phyloP scores from a whole-genome alignment of 352 stramenopile species.

The Phytophthora niederhauseri region DNA sequence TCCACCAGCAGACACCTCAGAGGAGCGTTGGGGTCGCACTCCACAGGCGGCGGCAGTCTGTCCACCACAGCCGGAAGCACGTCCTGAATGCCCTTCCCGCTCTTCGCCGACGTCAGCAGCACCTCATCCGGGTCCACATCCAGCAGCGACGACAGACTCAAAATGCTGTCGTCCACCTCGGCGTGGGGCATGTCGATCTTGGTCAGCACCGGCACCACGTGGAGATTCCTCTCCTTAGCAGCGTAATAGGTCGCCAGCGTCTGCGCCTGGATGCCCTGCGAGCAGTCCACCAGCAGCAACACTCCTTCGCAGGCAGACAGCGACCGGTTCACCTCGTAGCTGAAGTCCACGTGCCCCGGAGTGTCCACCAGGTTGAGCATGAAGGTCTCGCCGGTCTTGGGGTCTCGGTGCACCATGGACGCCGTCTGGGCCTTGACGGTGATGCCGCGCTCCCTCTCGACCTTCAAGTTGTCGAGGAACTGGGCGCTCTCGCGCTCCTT shows the following conservation, averaged over 20 bases:
- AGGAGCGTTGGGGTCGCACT: conserved; percentile 57
- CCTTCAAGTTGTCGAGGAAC: conserved; percentile 93
- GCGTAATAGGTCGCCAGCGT: conserved; percentile 97
- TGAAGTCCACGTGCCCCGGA: conserved; percentile 98
- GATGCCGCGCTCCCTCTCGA: conserved; percentile 97
- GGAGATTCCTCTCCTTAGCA: conserved; percentile 96
- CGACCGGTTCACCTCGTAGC: conserved; percentile 97
- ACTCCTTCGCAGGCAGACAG: conserved; percentile 97
- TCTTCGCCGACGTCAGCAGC: conserved; percentile 96
- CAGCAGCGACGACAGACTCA: conserved; percentile 78
- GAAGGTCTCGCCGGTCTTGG: conserved; percentile 75
- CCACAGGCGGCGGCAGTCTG: conserved; percentile 68
- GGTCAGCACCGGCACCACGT: conserved; percentile 96
- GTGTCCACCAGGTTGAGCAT: conserved; percentile 98
- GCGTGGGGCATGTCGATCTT: conserved; percentile 98
- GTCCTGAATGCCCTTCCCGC: conserved; percentile 87
- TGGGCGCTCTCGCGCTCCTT: conserved; percentile 85
- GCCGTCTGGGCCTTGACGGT: conserved; percentile 99
- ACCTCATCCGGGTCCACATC: conserved; percentile 95
- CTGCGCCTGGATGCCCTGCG: conserved; percentile 98
- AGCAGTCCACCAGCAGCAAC: conserved; percentile 97
- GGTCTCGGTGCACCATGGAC: conserved; percentile 94
- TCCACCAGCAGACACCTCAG: conserved; percentile 96
- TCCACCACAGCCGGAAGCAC: conserved; percentile 87
- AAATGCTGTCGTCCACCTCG: conserved; percentile 91